These are phyloP conservation scores for Aspergillus fructus DNA, from an alignment of 2,329 filamentous ascomycete genomes.

Conservation along the genomic window DNA sequence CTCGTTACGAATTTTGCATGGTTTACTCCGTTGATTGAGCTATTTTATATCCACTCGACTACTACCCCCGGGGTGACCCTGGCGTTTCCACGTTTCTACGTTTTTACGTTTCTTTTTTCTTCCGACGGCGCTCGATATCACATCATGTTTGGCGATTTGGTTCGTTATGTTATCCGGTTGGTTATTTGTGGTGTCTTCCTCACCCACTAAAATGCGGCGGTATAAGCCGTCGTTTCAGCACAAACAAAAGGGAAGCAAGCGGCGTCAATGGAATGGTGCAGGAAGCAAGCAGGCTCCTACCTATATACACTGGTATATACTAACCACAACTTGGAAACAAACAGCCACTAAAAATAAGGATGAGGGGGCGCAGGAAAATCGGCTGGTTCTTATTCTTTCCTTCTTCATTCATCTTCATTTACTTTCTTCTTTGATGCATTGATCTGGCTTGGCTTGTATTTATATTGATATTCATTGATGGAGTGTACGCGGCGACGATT, in stretches of 20 bases:
- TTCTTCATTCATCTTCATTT: background rate
- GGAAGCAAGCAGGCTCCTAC: no score
- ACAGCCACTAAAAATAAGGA: background rate
- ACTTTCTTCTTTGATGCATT: background rate
- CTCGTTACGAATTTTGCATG: constrained; percentile 12
- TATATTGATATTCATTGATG: constrained; percentile 10
- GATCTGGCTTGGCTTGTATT: constrained; percentile 12
- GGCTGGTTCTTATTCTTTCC: background rate
- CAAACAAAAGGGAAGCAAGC: background rate
- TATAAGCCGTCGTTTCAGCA: background rate
- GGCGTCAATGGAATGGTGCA: no score
- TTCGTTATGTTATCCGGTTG: background rate
- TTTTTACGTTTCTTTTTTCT: no score
- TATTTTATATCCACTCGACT: background rate
- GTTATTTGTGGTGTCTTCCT: constrained; percentile 1
- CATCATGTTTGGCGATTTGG: constrained; percentile 17
- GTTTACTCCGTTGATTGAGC: constrained; percentile 7
- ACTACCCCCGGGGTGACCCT: background rate
- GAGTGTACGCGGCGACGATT: constrained; percentile 14
- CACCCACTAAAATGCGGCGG: background rate
- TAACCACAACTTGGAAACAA: background rate
- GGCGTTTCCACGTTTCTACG: background rate
- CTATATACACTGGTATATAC: background rate
- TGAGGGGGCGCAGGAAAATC: background rate
- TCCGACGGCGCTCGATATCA: background rate